phyloP scores from a whole-genome alignment of 2,329 filamentous ascomycete species.

The Cladophialophora yegresii region DNA sequence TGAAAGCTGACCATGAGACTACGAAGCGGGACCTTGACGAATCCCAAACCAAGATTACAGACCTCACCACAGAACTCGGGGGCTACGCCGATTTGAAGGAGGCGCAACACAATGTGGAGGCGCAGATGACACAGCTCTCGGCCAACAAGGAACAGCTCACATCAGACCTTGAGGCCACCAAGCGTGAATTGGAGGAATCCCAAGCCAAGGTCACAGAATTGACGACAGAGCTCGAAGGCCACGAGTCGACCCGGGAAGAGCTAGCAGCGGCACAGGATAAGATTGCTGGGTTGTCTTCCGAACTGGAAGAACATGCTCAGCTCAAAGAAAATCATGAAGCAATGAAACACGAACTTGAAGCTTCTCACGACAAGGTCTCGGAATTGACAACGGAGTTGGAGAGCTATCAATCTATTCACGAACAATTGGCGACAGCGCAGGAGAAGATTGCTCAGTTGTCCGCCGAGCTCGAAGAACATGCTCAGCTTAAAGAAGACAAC shows the following conservation, averaged over 20 bases:
- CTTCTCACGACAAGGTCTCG: not conserved
- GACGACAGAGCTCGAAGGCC: not conserved
- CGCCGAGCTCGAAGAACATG: slow-evolving; percentile 1
- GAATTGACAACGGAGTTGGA: slow-evolving; percentile 1
- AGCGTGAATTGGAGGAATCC: not conserved
- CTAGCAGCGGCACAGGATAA: slow-evolving; percentile 7
- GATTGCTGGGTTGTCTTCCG: not conserved
- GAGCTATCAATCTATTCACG: not conserved
- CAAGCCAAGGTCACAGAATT: not conserved
- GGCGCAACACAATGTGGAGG: slow-evolving; percentile 6
- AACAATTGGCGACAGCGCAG: not conserved
- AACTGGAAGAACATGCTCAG: slow-evolving; percentile 6
- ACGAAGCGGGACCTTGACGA: slow-evolving; percentile 15
- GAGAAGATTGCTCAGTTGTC: slow-evolving; percentile 2
- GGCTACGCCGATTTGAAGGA: not conserved
- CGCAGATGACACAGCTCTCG: slow-evolving; percentile 23
- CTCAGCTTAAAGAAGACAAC: slow-evolving; percentile 9
- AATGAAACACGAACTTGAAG: slow-evolving; percentile 1
- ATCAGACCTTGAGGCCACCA: slow-evolving; percentile 11
- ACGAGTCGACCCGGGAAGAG: slow-evolving; percentile 2
- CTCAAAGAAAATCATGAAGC: slow-evolving; percentile 5
- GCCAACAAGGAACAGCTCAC: slow-evolving; percentile 18
- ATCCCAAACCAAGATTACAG: slow-evolving; percentile 6
- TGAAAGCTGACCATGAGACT: slow-evolving; percentile 16
- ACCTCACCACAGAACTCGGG: slow-evolving; percentile 8